Evolutionary conservation across 345 rosid genomes (phyloP), one percentile per base, ranked within the genome.

Genomic region (Aegle marmelos): DNA sequence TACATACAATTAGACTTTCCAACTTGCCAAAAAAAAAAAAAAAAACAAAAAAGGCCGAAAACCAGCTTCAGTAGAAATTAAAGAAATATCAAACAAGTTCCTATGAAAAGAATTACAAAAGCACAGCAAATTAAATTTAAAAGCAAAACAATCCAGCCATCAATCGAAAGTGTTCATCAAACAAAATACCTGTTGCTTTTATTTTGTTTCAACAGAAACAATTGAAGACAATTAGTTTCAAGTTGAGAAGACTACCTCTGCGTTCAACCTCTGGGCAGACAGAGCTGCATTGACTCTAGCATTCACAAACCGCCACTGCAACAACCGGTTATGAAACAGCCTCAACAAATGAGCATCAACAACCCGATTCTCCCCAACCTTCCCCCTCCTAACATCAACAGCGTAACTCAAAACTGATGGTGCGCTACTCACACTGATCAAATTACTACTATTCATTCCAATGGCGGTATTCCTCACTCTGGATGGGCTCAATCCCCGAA

Each of bases 261-360:
- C 90, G 77, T 81, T 87, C 74, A 84, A 80, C 69, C 79, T 89
- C 79, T 91, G 98, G 39, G 82, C 79, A 41, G 88, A 84, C 54
- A 89, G 41, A 72, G 92, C 81, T 68, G 83, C 79, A 79, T 89
- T 93, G 66, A 90, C 90, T 81, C 95, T 87, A 68, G 98, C 99
- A 86, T 91, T 94, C 53, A 85, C 87, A 83, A 91, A 91, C 64
- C 94, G 90, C 97, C 94, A 94, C 16, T 96, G 98, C 87, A 96
- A 72, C 85, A 91, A 72, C 70, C 90, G 87, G 83, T 92, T 96
- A 78, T 94, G 87, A 27, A 91, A 82, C 60, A 91, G 85, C 83
- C 93, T 92, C 84, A 91, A 79, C 81, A 81, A 50, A 80, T 94
- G 98, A 74, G 91, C 93, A 82, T 96, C 93, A 61, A 67, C 80